A percentile compares a stretch with the other conserved stretches of the same genome.
Conservation (phyloP, 2,329 filamentous ascomycete species). For the Fusarium tupiense region DNA sequence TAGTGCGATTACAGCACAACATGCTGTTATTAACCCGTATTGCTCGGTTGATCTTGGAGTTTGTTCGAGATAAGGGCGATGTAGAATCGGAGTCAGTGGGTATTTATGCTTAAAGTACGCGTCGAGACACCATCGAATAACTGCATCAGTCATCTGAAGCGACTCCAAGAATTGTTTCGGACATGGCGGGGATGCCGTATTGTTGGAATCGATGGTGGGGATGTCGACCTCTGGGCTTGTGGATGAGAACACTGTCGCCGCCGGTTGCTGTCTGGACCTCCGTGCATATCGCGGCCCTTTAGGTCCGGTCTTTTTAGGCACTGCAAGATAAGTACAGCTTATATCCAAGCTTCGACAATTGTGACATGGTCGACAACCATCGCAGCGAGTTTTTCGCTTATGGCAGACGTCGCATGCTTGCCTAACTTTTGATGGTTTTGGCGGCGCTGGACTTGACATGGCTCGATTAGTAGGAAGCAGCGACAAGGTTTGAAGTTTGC, state of each 20-base stretch:
- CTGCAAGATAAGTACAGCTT: conserved; percentile 44
- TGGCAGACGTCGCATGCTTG: conserved; percentile 48
- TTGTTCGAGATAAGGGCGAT: conserved; percentile 34
- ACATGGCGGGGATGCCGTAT: accelerated
- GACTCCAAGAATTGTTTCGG: not conserved
- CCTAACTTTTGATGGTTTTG: not conserved
- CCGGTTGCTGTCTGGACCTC: not conserved
- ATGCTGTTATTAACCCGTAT: conserved; percentile 43
- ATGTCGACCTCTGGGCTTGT: not conserved
- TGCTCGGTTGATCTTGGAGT: conserved; percentile 20
- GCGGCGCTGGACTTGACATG: not conserved
- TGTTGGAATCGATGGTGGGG: not conserved
- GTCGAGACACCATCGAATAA: conserved; percentile 42
- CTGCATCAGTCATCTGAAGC: conserved; percentile 2
- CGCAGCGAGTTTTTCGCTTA: conserved; percentile 44
- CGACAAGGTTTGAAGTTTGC: conserved; percentile 1
- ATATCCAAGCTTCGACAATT: conserved; percentile 36
- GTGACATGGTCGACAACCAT: conserved; percentile 41
- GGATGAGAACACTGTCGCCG: not conserved
- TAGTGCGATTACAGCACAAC: conserved; percentile 44
- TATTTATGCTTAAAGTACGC: conserved; percentile 50
- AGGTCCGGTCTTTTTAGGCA: conserved; percentile 47
- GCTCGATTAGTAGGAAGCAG: not conserved
- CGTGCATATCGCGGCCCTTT: conserved; percentile 15
- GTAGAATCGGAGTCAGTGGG: conserved; percentile 46